phyloP scores from a whole-genome alignment of 495 filamentous ascomycete genomes.

The Xylaria cubensis region DNA sequence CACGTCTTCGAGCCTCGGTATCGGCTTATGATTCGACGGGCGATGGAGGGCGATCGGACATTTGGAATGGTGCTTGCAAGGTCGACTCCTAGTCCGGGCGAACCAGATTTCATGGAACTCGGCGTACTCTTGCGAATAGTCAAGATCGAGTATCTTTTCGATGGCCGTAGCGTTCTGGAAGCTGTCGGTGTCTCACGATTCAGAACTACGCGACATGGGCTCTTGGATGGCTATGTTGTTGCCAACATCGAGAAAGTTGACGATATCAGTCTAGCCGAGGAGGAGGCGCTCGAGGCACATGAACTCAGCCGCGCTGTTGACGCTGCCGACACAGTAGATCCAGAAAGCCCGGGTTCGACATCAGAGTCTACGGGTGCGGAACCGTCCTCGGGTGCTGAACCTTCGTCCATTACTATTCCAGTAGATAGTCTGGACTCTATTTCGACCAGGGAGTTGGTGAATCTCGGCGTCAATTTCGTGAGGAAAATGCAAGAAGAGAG shows the following conservation, averaged over 20 bases:
- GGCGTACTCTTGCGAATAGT: constrained; percentile 80
- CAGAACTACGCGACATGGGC: constrained; percentile 65
- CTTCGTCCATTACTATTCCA: constrained; percentile 29
- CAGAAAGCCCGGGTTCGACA: not conserved
- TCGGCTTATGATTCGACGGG: constrained; percentile 83
- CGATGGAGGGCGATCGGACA: constrained; percentile 70
- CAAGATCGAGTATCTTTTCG: constrained; percentile 71
- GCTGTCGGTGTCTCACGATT: constrained; percentile 79
- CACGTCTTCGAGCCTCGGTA: constrained; percentile 94
- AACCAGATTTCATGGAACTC: constrained; percentile 66
- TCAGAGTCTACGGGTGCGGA: not conserved
- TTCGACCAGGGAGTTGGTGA: constrained; percentile 73
- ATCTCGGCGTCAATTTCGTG: constrained; percentile 69
- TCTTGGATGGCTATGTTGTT: constrained; percentile 78
- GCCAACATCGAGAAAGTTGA: constrained; percentile 75
- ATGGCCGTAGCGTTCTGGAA: constrained; percentile 82
- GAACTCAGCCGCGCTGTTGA: constrained; percentile 55
- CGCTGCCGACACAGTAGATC: constrained; percentile 30
- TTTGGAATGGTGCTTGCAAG: constrained; percentile 80
- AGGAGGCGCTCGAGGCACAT: constrained; percentile 73
- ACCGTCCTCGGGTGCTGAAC: constrained; percentile 9
- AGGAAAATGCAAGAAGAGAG: constrained; percentile 66
- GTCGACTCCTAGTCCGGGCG: constrained; percentile 36
- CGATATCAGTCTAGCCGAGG: constrained; percentile 80
- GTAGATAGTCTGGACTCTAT: constrained; percentile 61